phyloP scores from a whole-genome alignment of 2,329 filamentous ascomycete species.

The Trichoderma sp. region DNA sequence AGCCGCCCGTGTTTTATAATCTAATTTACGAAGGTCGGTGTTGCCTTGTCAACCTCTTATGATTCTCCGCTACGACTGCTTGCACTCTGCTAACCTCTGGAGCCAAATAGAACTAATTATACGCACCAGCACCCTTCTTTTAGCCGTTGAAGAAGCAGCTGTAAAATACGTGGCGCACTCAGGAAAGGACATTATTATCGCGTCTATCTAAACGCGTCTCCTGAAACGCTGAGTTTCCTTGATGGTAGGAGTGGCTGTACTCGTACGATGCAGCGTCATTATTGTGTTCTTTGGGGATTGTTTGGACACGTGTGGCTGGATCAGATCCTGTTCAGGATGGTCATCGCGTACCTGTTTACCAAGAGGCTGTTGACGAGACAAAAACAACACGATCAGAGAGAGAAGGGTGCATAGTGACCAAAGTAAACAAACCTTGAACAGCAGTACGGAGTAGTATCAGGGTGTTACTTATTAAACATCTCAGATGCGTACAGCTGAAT shows the following conservation, averaged over 20 bases:
- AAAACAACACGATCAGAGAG: background rate
- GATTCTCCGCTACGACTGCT: background rate
- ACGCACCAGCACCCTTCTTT: constrained; percentile 61
- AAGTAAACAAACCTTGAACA: background rate
- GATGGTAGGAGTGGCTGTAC: background rate
- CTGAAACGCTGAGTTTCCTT: background rate
- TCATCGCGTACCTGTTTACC: background rate
- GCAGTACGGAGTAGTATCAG: background rate
- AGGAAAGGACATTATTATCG: constrained; percentile 69
- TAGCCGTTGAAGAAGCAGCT: constrained; percentile 66
- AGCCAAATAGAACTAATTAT: constrained; percentile 63
- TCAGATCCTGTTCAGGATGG: background rate
- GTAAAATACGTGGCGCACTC: constrained; percentile 59
- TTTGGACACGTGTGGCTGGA: background rate
- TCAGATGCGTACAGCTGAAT: background rate
- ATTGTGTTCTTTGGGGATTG: background rate
- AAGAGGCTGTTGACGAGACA: background rate
- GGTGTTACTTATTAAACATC: background rate
- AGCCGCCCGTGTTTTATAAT: constrained; percentile 67
- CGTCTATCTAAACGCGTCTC: constrained; percentile 37
- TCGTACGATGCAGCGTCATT: background rate
- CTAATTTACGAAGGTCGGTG: constrained; percentile 70
- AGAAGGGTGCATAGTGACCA: background rate
- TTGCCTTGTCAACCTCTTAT: background rate
- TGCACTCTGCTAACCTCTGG: background rate